Percentiles rank a stretch among this genome's conserved stretches.
Evolutionary conservation across 768 basidiomycete species (phyloP).

Genomic region (Rhodotorula diobovata): DNA sequence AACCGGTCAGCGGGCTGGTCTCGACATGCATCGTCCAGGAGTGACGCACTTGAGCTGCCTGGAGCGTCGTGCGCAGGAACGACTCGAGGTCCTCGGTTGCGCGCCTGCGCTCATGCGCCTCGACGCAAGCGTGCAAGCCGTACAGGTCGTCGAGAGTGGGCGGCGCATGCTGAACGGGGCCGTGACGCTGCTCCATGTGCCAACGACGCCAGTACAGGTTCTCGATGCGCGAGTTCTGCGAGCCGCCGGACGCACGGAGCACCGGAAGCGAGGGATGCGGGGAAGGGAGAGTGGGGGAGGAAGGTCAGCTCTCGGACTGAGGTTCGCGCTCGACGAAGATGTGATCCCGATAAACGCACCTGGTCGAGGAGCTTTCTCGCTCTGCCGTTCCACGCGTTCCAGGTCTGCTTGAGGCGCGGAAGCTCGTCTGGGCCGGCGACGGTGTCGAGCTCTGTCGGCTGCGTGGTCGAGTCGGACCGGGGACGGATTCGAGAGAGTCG

Average conservation of each 20-base stretch:
- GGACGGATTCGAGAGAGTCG: neutral
- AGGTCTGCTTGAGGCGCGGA: neutral
- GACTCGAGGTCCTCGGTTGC: conserved; percentile 30
- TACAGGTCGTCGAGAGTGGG: neutral
- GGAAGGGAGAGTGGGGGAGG: neutral
- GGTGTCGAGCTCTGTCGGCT: conserved; percentile 21
- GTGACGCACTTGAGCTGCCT: conserved; percentile 17
- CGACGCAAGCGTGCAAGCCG: conserved; percentile 5
- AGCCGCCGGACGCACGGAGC: neutral
- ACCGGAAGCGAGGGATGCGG: neutral
- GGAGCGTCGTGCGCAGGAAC: conserved; percentile 27
- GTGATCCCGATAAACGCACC: neutral
- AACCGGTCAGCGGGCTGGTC: neutral
- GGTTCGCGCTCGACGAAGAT: neutral
- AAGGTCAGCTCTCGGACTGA: neutral
- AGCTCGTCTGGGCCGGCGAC: neutral
- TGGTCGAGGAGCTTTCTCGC: conserved; percentile 16
- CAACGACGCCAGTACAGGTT: conserved; percentile 36
- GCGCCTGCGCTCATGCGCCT: conserved; percentile 11
- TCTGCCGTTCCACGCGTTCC: conserved; percentile 32
- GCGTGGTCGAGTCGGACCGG: neutral
- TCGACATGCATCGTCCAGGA: too few species aligned
- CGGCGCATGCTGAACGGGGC: neutral
- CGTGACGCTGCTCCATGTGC: conserved; percentile 29
- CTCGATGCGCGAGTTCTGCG: conserved; percentile 34